Conservation (phyloP, 208 protist species). For the Crithidia mellificae region DNA sequence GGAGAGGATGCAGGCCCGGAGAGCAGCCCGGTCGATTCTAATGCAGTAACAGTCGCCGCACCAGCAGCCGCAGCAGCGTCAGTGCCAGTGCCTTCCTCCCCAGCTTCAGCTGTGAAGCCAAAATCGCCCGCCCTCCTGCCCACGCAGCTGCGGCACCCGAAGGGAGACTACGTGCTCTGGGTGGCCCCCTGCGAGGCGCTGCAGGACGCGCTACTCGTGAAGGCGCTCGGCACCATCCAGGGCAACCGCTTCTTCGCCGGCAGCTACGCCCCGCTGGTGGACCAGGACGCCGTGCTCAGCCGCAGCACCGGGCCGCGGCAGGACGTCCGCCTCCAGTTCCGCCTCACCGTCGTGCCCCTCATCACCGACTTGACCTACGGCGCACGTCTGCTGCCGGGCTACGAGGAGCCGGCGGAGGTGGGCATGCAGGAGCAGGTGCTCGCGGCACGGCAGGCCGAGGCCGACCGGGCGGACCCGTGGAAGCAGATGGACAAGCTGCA, state of each 20-base stretch:
- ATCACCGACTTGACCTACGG: constrained; percentile 25
- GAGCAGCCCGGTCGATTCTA: too few relatives aligned
- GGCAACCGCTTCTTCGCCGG: constrained; percentile 51
- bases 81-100: too few relatives aligned
- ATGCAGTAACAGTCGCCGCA: neutral
- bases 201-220: constrained; percentile 31
- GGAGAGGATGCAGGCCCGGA: too few relatives aligned
- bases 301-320: constrained; percentile 34
- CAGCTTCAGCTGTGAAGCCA: too few relatives aligned
- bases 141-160: constrained; percentile 17
- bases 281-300: constrained; percentile 28
- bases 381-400: constrained; percentile 40
- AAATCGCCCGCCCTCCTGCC: neutral
- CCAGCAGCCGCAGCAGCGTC: neutral
- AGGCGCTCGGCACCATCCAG: constrained; percentile 41
- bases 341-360: constrained; percentile 45
- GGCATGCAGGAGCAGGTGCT: constrained; percentile 24
- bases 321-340: constrained; percentile 68
- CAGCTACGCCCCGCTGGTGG: constrained; percentile 22
- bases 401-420: constrained; percentile 31
- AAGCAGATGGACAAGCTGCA: constrained; percentile 31
- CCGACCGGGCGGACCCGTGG: constrained; percentile 22
- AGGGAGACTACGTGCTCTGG: constrained; percentile 35
- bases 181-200: constrained; percentile 32
- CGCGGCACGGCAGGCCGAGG: constrained; percentile 26